Conservation (phyloP, 2,329 filamentous ascomycete genomes). For the Ophiocordyceps robertsii region DNA sequence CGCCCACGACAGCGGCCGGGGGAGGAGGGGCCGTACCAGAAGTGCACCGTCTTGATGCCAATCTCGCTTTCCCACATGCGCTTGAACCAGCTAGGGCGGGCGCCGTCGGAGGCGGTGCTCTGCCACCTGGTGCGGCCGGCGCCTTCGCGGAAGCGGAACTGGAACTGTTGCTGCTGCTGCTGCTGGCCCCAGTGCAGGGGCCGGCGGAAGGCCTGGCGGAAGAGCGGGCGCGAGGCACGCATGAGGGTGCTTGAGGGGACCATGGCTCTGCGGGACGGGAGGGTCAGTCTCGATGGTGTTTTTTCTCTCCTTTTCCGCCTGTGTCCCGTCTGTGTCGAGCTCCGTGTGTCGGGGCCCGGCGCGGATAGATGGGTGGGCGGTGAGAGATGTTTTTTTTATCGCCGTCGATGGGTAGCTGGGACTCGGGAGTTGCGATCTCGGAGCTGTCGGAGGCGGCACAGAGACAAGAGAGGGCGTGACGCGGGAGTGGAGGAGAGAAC, state of each 20-base stretch:
- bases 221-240: constrained; percentile 30
- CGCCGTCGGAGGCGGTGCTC: constrained; percentile 45
- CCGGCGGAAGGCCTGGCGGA: constrained; percentile 40
- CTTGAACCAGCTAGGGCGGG: constrained; percentile 48
- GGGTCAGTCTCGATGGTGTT: not conserved
- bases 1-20: not conserved
- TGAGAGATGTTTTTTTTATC: too few species aligned
- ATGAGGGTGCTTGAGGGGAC: constrained; percentile 32
- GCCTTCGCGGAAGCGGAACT: constrained; percentile 23
- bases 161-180: constrained; percentile 1
- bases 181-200: constrained; percentile 8
- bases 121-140: constrained; percentile 48
- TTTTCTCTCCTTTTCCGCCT: not conserved
- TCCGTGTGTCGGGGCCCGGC: too few species aligned
- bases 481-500: too few species aligned
- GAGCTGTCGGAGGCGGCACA: too few species aligned
- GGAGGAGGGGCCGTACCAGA: constrained; percentile 62
- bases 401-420: too few species aligned
- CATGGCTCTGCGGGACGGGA: constrained; percentile 13
- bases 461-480: too few species aligned
- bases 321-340: too few species aligned
- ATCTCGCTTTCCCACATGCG: constrained; percentile 74
- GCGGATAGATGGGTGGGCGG: too few species aligned
- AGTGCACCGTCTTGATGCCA: constrained; percentile 89
- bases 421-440: too few species aligned